Evolutionary conservation across 2,329 filamentous ascomycete species (phyloP), one percentile per base, ranked within the genome.

Genomic region (Claviceps capensis): DNA sequence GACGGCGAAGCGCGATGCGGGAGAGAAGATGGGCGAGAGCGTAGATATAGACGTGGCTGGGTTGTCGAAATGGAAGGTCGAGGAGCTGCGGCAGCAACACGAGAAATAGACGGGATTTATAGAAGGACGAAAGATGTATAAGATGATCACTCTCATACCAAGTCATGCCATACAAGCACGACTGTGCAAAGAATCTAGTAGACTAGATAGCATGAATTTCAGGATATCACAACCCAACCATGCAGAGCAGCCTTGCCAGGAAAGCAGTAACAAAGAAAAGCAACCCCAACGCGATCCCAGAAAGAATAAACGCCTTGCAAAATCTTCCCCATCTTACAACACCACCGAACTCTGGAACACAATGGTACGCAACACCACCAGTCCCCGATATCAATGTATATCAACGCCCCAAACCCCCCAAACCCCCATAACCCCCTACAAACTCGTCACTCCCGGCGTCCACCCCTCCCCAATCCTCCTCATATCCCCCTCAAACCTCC

Each of bases 401-500:
- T 8, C 11, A 42, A 19, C n/a, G 7, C 6, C 40, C 8, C 14
- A 40, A 41, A 3, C 37, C 14, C n/a, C 14, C 34, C 1, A 4
- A 4, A 3, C 4, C 6, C 16, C 75, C 65, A 87, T 4, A 4
- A 4, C 22, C 4, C 6, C 16, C 75, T 65, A 87, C 54, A 86
- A 67, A 54, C 59, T 77, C 54, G 73, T 72, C 48, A 86, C 72
- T 8, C 88, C 88, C 1, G 89, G 88, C 52, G 77, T 78, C 90
- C 93, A 98, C 1, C 71, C 70, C 62, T 91, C 86, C 37, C 89
- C 93, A 65, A 98, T 93, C 59, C 85, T 76, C 65, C 85, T 82
- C 65, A 98, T 83, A 62, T 96, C 89, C 16, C 81, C 79, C 49
- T 82, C 77, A 66, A 98, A 98, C 64, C 74, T 82, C 59, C 77